Percentiles rank a stretch among this genome's conserved stretches.
Conservation (phyloP, 2,329 filamentous ascomycete genomes). For the Fusarium sulawesiense region DNA sequence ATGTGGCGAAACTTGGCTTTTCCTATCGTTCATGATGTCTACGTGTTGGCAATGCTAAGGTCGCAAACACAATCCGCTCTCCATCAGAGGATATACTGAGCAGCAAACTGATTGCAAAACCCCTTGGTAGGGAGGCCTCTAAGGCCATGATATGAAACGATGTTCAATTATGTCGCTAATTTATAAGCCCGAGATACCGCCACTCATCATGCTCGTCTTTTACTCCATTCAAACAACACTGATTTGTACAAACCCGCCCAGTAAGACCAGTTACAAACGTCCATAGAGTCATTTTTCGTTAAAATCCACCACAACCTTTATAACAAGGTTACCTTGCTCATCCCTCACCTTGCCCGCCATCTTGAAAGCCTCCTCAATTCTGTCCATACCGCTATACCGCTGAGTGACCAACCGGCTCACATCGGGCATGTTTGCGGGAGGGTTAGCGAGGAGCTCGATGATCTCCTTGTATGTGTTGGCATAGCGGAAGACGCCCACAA, state of each 20-base stretch:
- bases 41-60: not conserved
- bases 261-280: conserved; percentile 20
- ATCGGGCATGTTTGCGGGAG: conserved; percentile 67
- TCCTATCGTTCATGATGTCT: not conserved
- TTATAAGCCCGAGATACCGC: not conserved
- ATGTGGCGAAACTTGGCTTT: not conserved
- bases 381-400: conserved; percentile 71
- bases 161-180: conserved; percentile 7
- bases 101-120: not conserved
- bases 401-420: conserved; percentile 78
- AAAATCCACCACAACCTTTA: conserved; percentile 77
- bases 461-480: conserved; percentile 76
- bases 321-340: conserved; percentile 73
- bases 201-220: conserved; percentile 27
- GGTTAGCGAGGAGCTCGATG: conserved; percentile 63
- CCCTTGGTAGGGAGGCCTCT: not conserved
- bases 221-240: conserved; percentile 17
- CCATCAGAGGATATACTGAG: not conserved
- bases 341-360: conserved; percentile 80
- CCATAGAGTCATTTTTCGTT: conserved; percentile 33
- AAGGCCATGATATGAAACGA: not conserved
- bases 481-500: conserved; percentile 78
- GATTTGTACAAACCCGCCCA: conserved; percentile 10
- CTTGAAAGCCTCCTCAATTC: conserved; percentile 74
- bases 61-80: not conserved